Percentiles rank a stretch among this genome's conserved stretches.
phyloP scores from a whole-genome alignment of 2,329 filamentous ascomycete species.

The Calonectria leucothoes region DNA sequence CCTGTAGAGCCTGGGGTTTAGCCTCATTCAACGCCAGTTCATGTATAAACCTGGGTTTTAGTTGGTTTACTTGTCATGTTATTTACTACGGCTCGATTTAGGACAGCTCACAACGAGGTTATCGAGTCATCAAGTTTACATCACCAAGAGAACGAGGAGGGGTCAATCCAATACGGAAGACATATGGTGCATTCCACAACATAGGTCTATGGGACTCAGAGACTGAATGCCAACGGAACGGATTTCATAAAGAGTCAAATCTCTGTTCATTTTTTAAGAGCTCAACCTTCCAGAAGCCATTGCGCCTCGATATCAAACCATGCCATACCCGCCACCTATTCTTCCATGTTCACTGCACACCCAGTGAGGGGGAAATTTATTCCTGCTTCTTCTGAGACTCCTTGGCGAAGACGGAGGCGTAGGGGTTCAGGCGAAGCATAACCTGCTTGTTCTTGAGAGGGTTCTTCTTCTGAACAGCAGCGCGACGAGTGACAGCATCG shows the following conservation, averaged over 20 bases:
- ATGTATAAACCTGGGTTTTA: neutral
- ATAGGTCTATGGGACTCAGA: slow-evolving; percentile 5
- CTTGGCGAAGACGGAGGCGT: slow-evolving; percentile 91
- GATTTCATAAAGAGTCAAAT: slow-evolving; percentile 47
- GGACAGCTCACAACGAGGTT: neutral
- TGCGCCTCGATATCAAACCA: slow-evolving; percentile 53
- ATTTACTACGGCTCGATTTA: neutral
- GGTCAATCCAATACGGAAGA: neutral
- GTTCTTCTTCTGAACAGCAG: slow-evolving; percentile 99
- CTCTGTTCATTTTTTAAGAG: slow-evolving; percentile 49
- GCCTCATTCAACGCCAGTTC: neutral
- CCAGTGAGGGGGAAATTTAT: slow-evolving; percentile 50
- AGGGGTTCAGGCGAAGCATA: slow-evolving; percentile 97
- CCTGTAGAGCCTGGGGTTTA: neutral
- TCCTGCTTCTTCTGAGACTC: slow-evolving; percentile 58
- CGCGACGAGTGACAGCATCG: slow-evolving; percentile 88
- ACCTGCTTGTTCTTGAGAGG: slow-evolving; percentile 99
- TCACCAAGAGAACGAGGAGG: neutral
- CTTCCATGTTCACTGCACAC: slow-evolving; percentile 51
- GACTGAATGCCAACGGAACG: slow-evolving; percentile 33
- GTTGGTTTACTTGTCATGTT: neutral
- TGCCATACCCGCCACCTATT: slow-evolving; percentile 43
- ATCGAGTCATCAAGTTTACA: neutral
- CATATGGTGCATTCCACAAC: slow-evolving; percentile 21
- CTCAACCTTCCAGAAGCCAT: slow-evolving; percentile 51